Evolutionary conservation across 2,329 filamentous ascomycete genomes (phyloP), one percentile per base, ranked within the genome.

Genomic region (Claviceps purpurea): DNA sequence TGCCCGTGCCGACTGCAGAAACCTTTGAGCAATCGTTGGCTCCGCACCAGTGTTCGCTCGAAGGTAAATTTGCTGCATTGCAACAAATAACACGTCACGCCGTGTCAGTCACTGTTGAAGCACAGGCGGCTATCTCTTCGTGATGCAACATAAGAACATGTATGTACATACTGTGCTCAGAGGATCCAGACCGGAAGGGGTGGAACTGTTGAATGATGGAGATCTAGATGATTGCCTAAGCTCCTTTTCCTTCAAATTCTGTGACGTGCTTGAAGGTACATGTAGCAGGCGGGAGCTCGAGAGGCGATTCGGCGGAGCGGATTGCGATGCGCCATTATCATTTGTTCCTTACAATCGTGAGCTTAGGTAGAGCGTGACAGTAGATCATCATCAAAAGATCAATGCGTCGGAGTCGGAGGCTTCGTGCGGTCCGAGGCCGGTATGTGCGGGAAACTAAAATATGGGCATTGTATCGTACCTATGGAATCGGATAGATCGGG

Each of bases 181-280:
- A 22, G 68, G 66, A 52, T 70, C 68, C 39, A 70, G 61, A n/a
- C 64, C 63, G 50, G 59, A 56, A 45, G 59, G 60, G 43, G 56
- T 47, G 6, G 61, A 55, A 41, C 60, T 56, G 52, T 57, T 57
- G 13, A 61, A 55, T 10, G 62, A 58, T 47, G 57, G 54, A 18
- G 61, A 52, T 56, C 61, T 65, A 38, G 59, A 56, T 34, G 59
- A 50, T 41, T 54, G 54, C 57, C 63, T 68, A 41, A 52, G 54
- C 20, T 68, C 60, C 51, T 57, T 62, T 37, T 64, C 67, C 52
- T 64, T 68, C 53, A 53, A 60, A 60, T 60, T 62, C 55, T 66
- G 65, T 47, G 81, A 81, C 60, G 82, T 84, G 60, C 81, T 84
- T 51, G 82, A 85, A 58, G 84, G 78, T 61, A 65, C 85, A 58